Evolutionary conservation across 768 basidiomycete species (phyloP).

Genomic region (Paxillus involutus): DNA sequence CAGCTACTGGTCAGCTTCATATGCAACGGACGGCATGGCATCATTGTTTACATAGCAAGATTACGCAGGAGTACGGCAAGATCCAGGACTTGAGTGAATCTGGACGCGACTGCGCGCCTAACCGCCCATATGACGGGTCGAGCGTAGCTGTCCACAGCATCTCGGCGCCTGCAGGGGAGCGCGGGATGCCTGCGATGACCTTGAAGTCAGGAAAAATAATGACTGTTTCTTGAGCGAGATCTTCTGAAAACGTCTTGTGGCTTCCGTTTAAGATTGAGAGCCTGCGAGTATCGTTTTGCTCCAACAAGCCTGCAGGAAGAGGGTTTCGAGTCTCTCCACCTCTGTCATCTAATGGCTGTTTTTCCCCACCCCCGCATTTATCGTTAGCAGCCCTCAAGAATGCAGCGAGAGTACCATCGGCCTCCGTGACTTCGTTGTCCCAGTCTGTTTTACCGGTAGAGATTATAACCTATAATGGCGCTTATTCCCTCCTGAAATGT

Average conservation of each 20-base stretch:
- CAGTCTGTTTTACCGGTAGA: constrained; percentile 91
- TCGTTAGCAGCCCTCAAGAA: constrained; percentile 37
- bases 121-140: constrained; percentile 54
- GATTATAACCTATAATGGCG: constrained; percentile 64
- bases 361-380: constrained; percentile 4
- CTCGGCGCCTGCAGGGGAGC: constrained; percentile 63
- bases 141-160: constrained; percentile 66
- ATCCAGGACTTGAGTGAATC: constrained; percentile 66
- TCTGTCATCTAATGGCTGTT: not conserved
- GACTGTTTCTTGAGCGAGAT: constrained; percentile 68
- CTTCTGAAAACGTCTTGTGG: constrained; percentile 64
- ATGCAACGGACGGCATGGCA: not conserved
- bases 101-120: constrained; percentile 43
- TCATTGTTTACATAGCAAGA: constrained; percentile 76
- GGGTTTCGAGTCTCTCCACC: constrained; percentile 4
- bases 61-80: constrained; percentile 86
- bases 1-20: not conserved
- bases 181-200: constrained; percentile 70
- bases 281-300: constrained; percentile 50
- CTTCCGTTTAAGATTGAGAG: constrained; percentile 84
- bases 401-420: constrained; percentile 68
- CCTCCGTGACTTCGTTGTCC: constrained; percentile 77
- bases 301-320: constrained; percentile 53
- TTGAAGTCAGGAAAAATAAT: constrained; percentile 93
- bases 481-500: not conserved